These are phyloP conservation scores for Fraxinus excelsior DNA, from an alignment of 257 asterid genomes.

Conservation along the genomic window DNA sequence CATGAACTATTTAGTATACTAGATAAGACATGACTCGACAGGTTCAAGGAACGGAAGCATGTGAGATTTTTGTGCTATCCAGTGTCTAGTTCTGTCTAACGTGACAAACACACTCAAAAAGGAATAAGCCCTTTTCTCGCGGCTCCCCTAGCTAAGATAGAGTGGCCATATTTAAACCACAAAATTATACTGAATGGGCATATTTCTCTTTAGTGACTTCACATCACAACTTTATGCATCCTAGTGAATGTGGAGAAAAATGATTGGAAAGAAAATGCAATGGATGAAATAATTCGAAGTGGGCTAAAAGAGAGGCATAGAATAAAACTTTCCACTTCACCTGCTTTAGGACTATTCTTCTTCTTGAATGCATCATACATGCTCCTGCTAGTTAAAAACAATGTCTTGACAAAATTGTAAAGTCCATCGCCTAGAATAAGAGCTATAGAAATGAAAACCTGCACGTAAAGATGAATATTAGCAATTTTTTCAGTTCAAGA, in stretches of 20 bases:
- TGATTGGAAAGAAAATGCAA: not conserved
- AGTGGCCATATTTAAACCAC: constrained; percentile 1
- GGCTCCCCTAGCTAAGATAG: not conserved
- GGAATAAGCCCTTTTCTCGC: not conserved
- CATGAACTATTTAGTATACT: not conserved
- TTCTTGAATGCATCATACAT: constrained; percentile 49
- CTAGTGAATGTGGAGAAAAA: not conserved
- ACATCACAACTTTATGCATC: constrained; percentile 14
- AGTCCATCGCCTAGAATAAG: constrained; percentile 88
- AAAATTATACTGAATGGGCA: not conserved
- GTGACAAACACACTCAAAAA: not conserved
- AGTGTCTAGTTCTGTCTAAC: not conserved
- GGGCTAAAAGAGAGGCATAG: not conserved
- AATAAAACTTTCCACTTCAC: constrained; percentile 27
- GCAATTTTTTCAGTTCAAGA: constrained; percentile 2
- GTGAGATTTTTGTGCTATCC: not conserved
- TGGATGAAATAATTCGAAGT: not conserved
- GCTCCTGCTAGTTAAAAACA: constrained; percentile 51
- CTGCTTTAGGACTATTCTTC: constrained; percentile 31
- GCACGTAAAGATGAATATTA: constrained; percentile 23
- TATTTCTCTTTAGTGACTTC: not conserved
- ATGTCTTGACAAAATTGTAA: constrained; percentile 72
- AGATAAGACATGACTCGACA: not conserved
- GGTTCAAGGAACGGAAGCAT: not conserved
- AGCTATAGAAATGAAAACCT: constrained; percentile 84